Percentiles rank a stretch among this genome's conserved stretches.
Evolutionary conservation across 2,329 filamentous ascomycete genomes (phyloP).

Genomic region (Paracoccidioides lutzii): DNA sequence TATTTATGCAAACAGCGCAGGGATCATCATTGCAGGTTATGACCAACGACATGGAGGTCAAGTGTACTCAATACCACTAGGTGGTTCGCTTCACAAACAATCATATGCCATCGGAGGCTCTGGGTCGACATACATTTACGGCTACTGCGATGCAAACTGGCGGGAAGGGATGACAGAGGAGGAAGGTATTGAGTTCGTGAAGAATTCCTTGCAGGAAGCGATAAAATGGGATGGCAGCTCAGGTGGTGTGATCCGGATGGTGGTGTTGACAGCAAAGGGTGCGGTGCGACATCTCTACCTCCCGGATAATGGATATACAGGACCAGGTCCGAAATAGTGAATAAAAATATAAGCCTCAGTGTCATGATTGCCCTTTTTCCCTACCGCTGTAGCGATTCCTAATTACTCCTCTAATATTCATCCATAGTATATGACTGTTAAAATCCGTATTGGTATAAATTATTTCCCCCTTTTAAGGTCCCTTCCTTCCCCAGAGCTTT

Average conservation of each 20-base stretch:
- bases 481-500: too few species aligned
- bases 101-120: slow-evolving; percentile 91
- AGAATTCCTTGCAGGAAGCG: slow-evolving; percentile 76
- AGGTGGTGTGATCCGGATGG: slow-evolving; percentile 94
- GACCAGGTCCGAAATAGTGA: slow-evolving; percentile 44
- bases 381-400: too few species aligned
- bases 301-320: slow-evolving; percentile 78
- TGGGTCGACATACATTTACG: slow-evolving; percentile 98
- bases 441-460: too few species aligned
- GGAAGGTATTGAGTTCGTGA: slow-evolving; percentile 86
- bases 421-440: too few species aligned
- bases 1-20: slow-evolving; percentile 49
- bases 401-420: too few species aligned
- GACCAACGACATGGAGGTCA: slow-evolving; percentile 90
- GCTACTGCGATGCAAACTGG: slow-evolving; percentile 96
- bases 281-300: slow-evolving; percentile 90
- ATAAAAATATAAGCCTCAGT: too few species aligned
- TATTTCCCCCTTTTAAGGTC: too few species aligned
- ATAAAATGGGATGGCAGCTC: slow-evolving; percentile 99
- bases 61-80: slow-evolving; percentile 93
- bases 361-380: neutral
- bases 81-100: slow-evolving; percentile 95
- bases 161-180: slow-evolving; percentile 84
- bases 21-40: slow-evolving; percentile 97
- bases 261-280: slow-evolving; percentile 80